Percentiles rank a stretch among this genome's conserved stretches.
phyloP scores from a whole-genome alignment of 495 filamentous ascomycete genomes.

The Aspergillus saccharolyticus region DNA sequence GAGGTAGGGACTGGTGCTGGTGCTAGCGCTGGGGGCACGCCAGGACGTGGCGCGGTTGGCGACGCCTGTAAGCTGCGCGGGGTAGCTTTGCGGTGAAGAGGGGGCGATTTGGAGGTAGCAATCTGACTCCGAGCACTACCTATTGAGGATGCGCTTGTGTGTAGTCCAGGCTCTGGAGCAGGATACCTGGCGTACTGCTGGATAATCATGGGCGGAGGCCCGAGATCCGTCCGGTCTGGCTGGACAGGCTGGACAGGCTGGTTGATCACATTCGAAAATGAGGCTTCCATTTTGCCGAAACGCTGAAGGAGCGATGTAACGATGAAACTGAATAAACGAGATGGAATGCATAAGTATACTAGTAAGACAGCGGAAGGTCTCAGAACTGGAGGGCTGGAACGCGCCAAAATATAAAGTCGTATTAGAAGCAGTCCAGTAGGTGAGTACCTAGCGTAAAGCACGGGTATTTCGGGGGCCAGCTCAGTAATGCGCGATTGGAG shows the following conservation, averaged over 20 bases:
- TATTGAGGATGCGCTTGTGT: conserved; percentile 41
- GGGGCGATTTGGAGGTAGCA: conserved; percentile 36
- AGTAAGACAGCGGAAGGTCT: not conserved
- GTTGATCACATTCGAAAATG: conserved; percentile 33
- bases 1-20: conserved; percentile 7
- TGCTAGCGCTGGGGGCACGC: conserved; percentile 25
- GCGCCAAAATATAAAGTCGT: not conserved
- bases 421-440: not conserved
- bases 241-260: conserved; percentile 14
- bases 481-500: conserved; percentile 15
- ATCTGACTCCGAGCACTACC: conserved; percentile 39
- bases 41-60: conserved; percentile 33
- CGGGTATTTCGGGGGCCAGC: conserved; percentile 19
- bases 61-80: conserved; percentile 43
- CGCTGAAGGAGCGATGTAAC: conserved; percentile 4
- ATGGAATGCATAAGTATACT: conserved; percentile 6
- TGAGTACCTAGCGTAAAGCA: no score
- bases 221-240: conserved; percentile 27
- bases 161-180: conserved; percentile 35
- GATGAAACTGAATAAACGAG: not conserved
- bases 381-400: not conserved
- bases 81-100: conserved; percentile 40
- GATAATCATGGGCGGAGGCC: conserved; percentile 32
- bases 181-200: conserved; percentile 46
- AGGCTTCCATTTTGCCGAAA: conserved; percentile 27